These are phyloP conservation scores for Gracilariopsis chorda DNA, from an alignment of 23 red algal genomes.

Conservation along the genomic window DNA sequence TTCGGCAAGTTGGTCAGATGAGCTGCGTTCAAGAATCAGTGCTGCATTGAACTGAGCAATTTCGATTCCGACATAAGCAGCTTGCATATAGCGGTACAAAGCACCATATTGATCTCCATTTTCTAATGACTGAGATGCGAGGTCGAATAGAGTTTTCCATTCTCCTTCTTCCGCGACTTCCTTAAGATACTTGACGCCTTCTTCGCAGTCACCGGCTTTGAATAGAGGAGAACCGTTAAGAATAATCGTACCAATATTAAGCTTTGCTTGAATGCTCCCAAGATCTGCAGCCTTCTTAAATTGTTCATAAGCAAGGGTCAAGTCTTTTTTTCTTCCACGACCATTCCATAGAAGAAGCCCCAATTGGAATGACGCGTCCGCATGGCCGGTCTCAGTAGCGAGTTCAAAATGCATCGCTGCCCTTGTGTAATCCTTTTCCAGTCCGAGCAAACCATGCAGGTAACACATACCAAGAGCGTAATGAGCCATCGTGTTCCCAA, in stretches of 20 bases:
- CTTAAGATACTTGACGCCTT: constrained; percentile 47
- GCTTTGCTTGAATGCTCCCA: constrained; percentile 53
- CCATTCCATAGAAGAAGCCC: constrained; percentile 61
- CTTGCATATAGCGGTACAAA: constrained; percentile 75
- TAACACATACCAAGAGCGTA: constrained; percentile 56
- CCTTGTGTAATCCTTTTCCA: not conserved
- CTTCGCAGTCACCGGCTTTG: constrained; percentile 34
- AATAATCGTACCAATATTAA: constrained; percentile 32
- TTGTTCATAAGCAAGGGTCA: not conserved
- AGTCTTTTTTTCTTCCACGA: constrained; percentile 2
- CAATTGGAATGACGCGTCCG: constrained; percentile 75
- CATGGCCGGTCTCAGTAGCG: constrained; percentile 49
- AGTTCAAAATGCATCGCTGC: constrained; percentile 65
- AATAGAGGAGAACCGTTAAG: constrained; percentile 26
- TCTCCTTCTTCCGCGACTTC: constrained; percentile 83
- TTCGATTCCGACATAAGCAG: constrained; percentile 91
- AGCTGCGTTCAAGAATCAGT: constrained; percentile 53
- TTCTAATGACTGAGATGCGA: constrained; percentile 37
- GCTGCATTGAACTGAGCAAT: constrained; percentile 87
- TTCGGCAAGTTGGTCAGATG: constrained; percentile 19
- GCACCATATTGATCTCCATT: constrained; percentile 46
- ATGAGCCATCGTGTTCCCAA: constrained; percentile 21
- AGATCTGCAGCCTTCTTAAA: constrained; percentile 27
- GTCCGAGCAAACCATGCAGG: constrained; percentile 47
- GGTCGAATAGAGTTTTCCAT: constrained; percentile 66